Evolutionary conservation across 1,139 yeast species (phyloP).

Genomic region (Geotrichum reessii): DNA sequence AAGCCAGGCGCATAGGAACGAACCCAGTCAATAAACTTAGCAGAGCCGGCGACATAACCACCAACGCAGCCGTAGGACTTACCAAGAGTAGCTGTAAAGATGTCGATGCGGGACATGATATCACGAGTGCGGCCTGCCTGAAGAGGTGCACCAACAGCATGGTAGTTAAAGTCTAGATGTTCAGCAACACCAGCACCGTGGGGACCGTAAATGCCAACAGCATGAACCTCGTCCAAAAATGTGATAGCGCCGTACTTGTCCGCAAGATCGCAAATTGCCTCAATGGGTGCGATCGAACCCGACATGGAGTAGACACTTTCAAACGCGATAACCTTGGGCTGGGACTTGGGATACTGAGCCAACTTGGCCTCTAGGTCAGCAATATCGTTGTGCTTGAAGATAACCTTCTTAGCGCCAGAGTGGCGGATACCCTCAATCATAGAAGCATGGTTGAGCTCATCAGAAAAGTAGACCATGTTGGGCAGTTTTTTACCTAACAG

Average conservation of each 20-base stretch:
- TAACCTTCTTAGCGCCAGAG: slow-evolving; percentile 80
- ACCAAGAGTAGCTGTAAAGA: slow-evolving; percentile 95
- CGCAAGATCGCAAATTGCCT: slow-evolving; percentile 88
- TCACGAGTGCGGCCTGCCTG: slow-evolving; percentile 41
- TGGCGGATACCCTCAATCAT: slow-evolving; percentile 95
- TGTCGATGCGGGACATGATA: slow-evolving; percentile 85
- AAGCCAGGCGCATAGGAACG: slow-evolving; percentile 97
- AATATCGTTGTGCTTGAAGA: slow-evolving; percentile 87
- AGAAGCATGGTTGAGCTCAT: slow-evolving; percentile 91
- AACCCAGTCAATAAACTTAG: slow-evolving; percentile 83
- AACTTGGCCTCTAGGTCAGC: slow-evolving; percentile 71
- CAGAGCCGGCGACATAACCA: slow-evolving; percentile 91
- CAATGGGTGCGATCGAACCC: slow-evolving; percentile 93
- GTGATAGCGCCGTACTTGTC: slow-evolving; percentile 96
- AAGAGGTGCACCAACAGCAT: slow-evolving; percentile 52
- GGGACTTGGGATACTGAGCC: slow-evolving; percentile 70
- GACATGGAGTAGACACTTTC: slow-evolving; percentile 98
- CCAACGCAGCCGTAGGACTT: slow-evolving; percentile 97
- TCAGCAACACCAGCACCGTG: slow-evolving; percentile 99
- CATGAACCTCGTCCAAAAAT: slow-evolving; percentile 96
- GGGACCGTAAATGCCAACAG: slow-evolving; percentile 98
- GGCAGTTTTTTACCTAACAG: slow-evolving; percentile 86
- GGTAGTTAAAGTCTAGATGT: slow-evolving; percentile 82
- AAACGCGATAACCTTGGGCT: slow-evolving; percentile 93
- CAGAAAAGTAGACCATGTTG: slow-evolving; percentile 86